phyloP scores from a whole-genome alignment of 441 rosid species.

The Brassica hybrid region DNA sequence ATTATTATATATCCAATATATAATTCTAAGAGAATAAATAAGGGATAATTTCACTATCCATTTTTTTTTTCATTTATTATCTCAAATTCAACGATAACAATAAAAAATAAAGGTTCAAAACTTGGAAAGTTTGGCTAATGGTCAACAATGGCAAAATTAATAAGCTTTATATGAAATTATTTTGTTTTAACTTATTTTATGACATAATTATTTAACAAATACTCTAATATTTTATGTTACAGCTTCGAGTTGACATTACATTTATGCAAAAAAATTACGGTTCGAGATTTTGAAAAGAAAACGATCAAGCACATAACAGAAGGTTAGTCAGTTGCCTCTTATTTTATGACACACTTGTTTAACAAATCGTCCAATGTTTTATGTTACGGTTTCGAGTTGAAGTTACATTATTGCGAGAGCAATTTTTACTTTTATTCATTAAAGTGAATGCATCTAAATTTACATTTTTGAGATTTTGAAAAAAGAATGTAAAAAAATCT shows the following conservation, averaged over 20 bases:
- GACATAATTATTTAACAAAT: background rate
- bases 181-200: background rate
- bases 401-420: background rate
- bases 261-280: background rate
- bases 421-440: background rate
- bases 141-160: background rate
- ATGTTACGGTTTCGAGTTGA: background rate
- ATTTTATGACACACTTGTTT: background rate
- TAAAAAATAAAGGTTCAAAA: background rate
- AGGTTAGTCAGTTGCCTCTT: conserved; percentile 4
- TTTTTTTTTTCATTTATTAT: background rate
- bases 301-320: background rate
- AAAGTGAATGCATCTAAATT: background rate
- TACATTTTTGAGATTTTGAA: background rate
- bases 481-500: background rate
- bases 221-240: background rate
- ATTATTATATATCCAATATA: no score
- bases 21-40: background rate
- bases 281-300: background rate
- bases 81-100: background rate
- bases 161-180: background rate
- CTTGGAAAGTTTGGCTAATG: background rate
- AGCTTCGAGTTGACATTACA: background rate
- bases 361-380: background rate
- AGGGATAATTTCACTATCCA: background rate